A percentile compares a stretch with the other conserved stretches of the same genome.
These are phyloP conservation scores for Exophiala sp. DNA, from an alignment of 2,329 filamentous ascomycete genomes.

Conservation along the genomic window DNA sequence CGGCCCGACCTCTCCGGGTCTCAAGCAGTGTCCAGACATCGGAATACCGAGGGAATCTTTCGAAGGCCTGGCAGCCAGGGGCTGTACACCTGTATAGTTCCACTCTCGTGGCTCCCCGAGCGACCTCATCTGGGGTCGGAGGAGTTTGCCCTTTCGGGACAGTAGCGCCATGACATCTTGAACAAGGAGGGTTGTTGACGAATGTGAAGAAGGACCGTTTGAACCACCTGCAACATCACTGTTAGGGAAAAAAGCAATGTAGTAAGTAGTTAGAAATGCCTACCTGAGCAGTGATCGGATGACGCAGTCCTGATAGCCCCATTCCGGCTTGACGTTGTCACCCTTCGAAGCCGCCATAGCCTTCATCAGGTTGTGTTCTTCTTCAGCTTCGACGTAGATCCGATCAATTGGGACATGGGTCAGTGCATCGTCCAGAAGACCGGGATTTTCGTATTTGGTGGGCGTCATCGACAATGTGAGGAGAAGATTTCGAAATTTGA, in stretches of 20 bases:
- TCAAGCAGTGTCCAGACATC: conserved; percentile 91
- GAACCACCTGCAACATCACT: conserved; percentile 68
- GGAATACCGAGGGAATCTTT: conserved; percentile 88
- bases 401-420: conserved; percentile 79
- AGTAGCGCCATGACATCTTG: conserved; percentile 74
- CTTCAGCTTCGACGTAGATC: conserved; percentile 89
- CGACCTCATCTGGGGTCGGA: conserved; percentile 81
- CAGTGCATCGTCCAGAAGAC: conserved; percentile 84
- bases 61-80: conserved; percentile 66
- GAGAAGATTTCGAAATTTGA: conserved; percentile 75
- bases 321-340: conserved; percentile 71
- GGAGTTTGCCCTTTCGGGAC: conserved; percentile 75
- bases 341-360: conserved; percentile 85
- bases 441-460: conserved; percentile 92
- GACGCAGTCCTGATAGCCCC: conserved; percentile 97
- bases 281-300: conserved; percentile 79
- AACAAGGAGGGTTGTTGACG: conserved; percentile 91
- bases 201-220: conserved; percentile 91
- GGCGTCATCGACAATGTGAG: conserved; percentile 82
- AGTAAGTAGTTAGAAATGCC: conserved; percentile 31
- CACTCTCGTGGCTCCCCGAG: conserved; percentile 77
- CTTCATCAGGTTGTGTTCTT: conserved; percentile 80
- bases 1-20: conserved; percentile 75
- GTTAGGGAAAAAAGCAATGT: conserved; percentile 6
- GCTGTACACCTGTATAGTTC: conserved; percentile 86